Percentiles rank a stretch among this genome's conserved stretches.
Evolutionary conservation across 495 filamentous ascomycete species (phyloP).

Genomic region (Amphirosellinia nigrospora): DNA sequence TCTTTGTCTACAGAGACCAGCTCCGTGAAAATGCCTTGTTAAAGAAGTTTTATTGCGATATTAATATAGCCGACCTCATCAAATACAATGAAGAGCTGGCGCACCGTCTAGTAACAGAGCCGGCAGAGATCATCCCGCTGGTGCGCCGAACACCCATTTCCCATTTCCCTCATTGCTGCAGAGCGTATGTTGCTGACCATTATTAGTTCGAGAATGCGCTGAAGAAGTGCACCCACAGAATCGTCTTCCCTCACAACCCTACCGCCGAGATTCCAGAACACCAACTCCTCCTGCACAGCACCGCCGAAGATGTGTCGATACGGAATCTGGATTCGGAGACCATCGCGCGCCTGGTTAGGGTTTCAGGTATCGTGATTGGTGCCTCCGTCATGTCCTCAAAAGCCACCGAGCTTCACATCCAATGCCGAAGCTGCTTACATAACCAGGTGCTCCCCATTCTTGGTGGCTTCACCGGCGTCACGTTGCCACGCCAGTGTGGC

Average conservation of each 20-base stretch:
- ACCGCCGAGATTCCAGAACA: conserved; percentile 81
- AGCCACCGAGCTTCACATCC: conserved; percentile 82
- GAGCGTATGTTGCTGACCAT: neutral
- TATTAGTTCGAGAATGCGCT: conserved; percentile 87
- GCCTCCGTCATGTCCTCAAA: conserved; percentile 97
- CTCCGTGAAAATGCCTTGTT: conserved; percentile 93
- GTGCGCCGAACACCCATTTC: conserved; percentile 53
- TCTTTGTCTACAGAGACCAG: conserved; percentile 97
- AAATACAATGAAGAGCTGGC: conserved; percentile 97
- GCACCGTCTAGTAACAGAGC: conserved; percentile 87
- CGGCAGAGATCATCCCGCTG: conserved; percentile 89
- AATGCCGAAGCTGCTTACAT: conserved; percentile 87
- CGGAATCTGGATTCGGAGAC: conserved; percentile 91
- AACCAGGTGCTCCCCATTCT: conserved; percentile 72
- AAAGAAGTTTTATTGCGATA: conserved; percentile 95
- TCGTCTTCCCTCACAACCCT: conserved; percentile 78
- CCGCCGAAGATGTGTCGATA: conserved; percentile 87
- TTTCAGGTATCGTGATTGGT: conserved; percentile 97
- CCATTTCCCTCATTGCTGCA: neutral
- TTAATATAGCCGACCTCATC: conserved; percentile 95
- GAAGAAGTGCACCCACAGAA: conserved; percentile 86
- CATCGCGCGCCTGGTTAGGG: conserved; percentile 92
- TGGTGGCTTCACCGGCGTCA: conserved; percentile 85
- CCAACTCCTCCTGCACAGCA: conserved; percentile 94
- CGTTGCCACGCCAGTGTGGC: conserved; percentile 79